A percentile compares a stretch with the other conserved stretches of the same genome.
These are phyloP conservation scores for Geranomyces variabilis DNA, from an alignment of 192 early-diverging fungal species.

Conservation along the genomic window DNA sequence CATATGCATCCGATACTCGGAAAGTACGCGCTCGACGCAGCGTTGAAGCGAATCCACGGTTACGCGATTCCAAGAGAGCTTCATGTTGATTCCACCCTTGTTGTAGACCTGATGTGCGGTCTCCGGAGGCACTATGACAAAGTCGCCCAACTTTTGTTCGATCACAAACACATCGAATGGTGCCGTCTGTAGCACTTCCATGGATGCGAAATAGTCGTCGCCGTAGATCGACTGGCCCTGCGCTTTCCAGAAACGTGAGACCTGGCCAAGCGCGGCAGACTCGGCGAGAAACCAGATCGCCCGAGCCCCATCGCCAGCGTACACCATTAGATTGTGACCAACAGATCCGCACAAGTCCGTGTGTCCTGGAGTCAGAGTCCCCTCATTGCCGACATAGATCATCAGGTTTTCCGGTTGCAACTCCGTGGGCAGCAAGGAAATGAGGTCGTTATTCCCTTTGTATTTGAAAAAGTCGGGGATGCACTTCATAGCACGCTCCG, in stretches of 20 bases:
- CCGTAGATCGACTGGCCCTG: conserved; percentile 16
- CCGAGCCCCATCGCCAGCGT: conserved; percentile 20
- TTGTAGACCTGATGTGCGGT: conserved; percentile 42
- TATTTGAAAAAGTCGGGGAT: conserved; percentile 28
- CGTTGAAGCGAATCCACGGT: conserved; percentile 26
- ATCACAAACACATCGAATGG: conserved; percentile 36
- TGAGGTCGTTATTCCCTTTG: conserved; percentile 34
- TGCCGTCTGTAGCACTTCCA: conserved; percentile 29
- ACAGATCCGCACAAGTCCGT: conserved; percentile 41
- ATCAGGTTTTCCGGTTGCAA: conserved; percentile 33
- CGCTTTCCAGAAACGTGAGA: conserved; percentile 23
- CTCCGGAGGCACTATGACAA: conserved; percentile 38
- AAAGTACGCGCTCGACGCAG: conserved; percentile 13
- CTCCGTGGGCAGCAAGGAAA: conserved; percentile 18
- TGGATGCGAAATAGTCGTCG: conserved; percentile 25
- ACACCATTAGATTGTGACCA: conserved; percentile 43
- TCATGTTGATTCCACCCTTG: conserved; percentile 32
- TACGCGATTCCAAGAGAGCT: conserved; percentile 28
- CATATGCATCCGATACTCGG: conserved; percentile 18
- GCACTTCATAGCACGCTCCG: conserved; percentile 4
- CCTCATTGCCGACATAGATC: conserved; percentile 30
- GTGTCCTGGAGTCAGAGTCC: conserved; percentile 40
- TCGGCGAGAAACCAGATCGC: conserved; percentile 39
- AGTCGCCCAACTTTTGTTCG: conserved; percentile 39
- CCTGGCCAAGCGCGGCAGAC: conserved; percentile 3